Evolutionary conservation across 2,329 filamentous ascomycete genomes (phyloP), one percentile per base, ranked within the genome.

Genomic region (Albophoma yamanashiensis): DNA sequence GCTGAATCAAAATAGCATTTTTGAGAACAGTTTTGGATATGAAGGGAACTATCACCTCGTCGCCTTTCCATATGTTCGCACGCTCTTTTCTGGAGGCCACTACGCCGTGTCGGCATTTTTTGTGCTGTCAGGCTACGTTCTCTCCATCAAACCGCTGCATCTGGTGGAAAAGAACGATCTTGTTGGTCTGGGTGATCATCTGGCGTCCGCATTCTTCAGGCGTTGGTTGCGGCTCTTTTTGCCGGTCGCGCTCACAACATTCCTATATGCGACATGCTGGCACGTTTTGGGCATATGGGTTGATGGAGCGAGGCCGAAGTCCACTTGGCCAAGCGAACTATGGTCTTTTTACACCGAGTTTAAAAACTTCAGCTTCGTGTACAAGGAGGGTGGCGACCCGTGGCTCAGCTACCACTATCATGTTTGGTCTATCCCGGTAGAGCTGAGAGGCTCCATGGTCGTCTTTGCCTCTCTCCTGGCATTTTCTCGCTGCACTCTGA

Each of bases 351-450:
- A 80, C 63, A 61, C 69, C 62, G 83, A 89, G 68, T 76, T 83
- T 68, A 89, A 89, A 68, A 88, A 88, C 69, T 89, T 86, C 73
- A 89, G 81, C 70, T 89, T 86, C 68, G 69, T 88, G 45, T 89
- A 84, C 72, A 80, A 82, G 50, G 76, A 76, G 9, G 82, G 83
- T 8, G 81, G 80, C 1, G 73, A 79, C 12, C 79, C 82, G 14
- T 86, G 82, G 76, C 57, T 73, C 34, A 65, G 55, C 20, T 70
- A 83, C 71, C 84, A 86, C 64, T 77, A 76, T 36, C 85, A 88
- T 63, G 68, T 82, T 3, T 87, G 84, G 83, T 86, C 80, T 0
- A 88, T 88, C 58, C 84, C 85, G 0, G 73, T 84, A 25, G 85
- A 88, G 67, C 81, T 86, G 71, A 75, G 78, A 64, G 86, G 87